Evolutionary conservation across 2,329 filamentous ascomycete species (phyloP).

Genomic region (Rhynchosporium secalis): DNA sequence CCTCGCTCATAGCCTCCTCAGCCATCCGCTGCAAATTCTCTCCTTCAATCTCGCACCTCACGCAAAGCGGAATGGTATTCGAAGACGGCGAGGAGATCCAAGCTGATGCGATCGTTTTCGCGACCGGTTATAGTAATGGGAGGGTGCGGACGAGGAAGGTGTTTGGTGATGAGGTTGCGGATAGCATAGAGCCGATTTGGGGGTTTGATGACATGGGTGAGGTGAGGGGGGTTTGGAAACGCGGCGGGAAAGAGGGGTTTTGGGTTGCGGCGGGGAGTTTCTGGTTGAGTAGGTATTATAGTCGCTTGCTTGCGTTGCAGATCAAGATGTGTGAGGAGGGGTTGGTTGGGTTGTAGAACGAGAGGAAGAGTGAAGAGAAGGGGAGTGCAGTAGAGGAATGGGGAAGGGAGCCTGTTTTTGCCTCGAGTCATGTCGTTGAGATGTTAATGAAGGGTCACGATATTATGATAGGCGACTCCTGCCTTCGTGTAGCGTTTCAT

Average conservation of each 20-base stretch:
- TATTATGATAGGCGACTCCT: too few species aligned
- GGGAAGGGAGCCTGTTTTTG: too few species aligned
- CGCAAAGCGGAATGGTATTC: constrained; percentile 40
- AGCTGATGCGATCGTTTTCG: constrained; percentile 52
- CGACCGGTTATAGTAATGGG: constrained; percentile 53
- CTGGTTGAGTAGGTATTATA: constrained; percentile 47
- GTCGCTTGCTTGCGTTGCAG: constrained; percentile 48
- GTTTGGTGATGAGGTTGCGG: constrained; percentile 51
- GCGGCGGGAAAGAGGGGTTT: constrained; percentile 41
- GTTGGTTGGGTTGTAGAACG: constrained; percentile 5
- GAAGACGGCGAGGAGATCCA: constrained; percentile 48
- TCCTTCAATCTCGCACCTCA: constrained; percentile 47
- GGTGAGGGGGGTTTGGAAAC: constrained; percentile 44
- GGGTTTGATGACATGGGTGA: constrained; percentile 50
- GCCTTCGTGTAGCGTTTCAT: too few species aligned
- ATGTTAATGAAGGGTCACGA: too few species aligned
- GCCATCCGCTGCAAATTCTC: constrained; percentile 52
- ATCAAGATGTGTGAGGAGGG: constrained; percentile 46
- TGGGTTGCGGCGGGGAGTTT: constrained; percentile 53
- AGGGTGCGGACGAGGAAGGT: constrained; percentile 48
- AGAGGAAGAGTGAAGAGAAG: background rate
- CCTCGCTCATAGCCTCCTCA: constrained; percentile 50
- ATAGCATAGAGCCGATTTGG: constrained; percentile 48
- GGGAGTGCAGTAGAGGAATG: background rate
- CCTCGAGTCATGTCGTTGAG: too few species aligned